These are phyloP conservation scores for Soucietia sequanensis DNA, from an alignment of 805 yeast genomes.

Conservation along the genomic window DNA sequence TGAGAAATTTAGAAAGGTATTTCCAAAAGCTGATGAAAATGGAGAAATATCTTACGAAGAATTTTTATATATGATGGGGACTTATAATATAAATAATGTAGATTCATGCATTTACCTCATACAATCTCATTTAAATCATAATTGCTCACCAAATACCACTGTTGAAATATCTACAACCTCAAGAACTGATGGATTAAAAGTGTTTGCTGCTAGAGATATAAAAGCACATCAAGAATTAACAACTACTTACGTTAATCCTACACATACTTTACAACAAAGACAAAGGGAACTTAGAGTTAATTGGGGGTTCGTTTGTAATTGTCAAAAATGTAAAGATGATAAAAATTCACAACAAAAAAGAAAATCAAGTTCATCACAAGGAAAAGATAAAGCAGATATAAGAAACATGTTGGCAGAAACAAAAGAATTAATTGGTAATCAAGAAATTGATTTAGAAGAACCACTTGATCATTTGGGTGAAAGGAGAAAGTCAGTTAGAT, in stretches of 20 bases:
- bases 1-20: constrained; percentile 47
- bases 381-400: constrained; percentile 35
- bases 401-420: constrained; percentile 45
- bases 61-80: constrained; percentile 63
- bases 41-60: constrained; percentile 44
- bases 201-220: constrained; percentile 58
- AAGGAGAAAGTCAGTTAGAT: constrained; percentile 65
- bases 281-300: constrained; percentile 64
- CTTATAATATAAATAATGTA: constrained; percentile 71
- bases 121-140: constrained; percentile 74
- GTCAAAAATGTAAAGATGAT: constrained; percentile 64
- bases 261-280: constrained; percentile 59
- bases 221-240: constrained; percentile 64
- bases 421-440: constrained; percentile 41
- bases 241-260: constrained; percentile 69
- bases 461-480: constrained; percentile 38
- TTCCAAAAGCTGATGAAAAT: constrained; percentile 35
- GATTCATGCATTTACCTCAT: constrained; percentile 59
- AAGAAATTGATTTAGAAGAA: constrained; percentile 42
- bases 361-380: constrained; percentile 36
- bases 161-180: constrained; percentile 41
- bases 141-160: constrained; percentile 69
- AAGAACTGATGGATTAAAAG: constrained; percentile 55
- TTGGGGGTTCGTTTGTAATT: constrained; percentile 77
- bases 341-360: constrained; percentile 43